Evolutionary conservation across 257 asterid genomes (phyloP), one percentile per base, ranked within the genome.

Genomic region (Coffea canephora): DNA sequence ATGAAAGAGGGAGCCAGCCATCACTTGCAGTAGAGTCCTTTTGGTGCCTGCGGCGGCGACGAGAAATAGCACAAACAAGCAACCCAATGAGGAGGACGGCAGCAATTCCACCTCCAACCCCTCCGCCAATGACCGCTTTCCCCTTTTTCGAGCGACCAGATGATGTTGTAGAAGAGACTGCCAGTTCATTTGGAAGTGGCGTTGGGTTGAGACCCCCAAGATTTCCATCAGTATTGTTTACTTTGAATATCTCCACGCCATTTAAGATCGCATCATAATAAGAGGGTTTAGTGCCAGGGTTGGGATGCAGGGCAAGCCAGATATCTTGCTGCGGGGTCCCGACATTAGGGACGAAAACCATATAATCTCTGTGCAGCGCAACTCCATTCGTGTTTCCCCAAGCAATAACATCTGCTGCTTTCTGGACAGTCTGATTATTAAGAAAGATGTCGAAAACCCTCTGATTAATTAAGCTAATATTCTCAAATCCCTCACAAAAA

Each of bases 1-100:
- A 85, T 34, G 98, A 91, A 75, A 94, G 84, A 71, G 98, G 97
- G 66, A 94, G 97, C 97, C 98, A 92, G 62, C 96, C 98, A 72
- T 92, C 97, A 55, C 93, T 89, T 5, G 91, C 83, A 83, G 82
- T 89, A 9, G 95, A 84, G 71, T 89, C 96, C 83, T 89, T 91
- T 72, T 83, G 77, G 81, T 80, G 86, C 85, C 73, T 86, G 46
- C 79, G 86, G 46, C 79, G 86, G 43, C 86, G 84, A 50, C 87
- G 82, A 64, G 78, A 74, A 78, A 89, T 69, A 48, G 85, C 1
- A 84, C 92, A 92, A 8, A 89, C 65, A 23, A 87, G 78, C 79
- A 93, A 81, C 71, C 96, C 97, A 62, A 88, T 73, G n/a, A 90
- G 83, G 77, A 93, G 68, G 78, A 89, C 16, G 4, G 90, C 94